Base-by-base conservation (phyloP, 2,329 filamentous ascomycete genomes). In the Claviceps humidiphila region DNA sequence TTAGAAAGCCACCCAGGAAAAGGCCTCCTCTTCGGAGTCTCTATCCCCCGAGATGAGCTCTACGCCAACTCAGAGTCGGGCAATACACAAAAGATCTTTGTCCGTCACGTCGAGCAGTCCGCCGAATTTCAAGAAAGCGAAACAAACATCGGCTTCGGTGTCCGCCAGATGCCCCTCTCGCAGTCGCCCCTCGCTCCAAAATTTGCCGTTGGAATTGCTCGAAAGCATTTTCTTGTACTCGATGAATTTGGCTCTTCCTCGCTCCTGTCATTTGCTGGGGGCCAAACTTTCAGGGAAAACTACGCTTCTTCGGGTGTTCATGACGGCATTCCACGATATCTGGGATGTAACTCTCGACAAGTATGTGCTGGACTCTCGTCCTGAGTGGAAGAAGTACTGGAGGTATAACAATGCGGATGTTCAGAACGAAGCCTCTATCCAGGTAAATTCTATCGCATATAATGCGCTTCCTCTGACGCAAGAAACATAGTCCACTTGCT, bases 201-300 rank as follows among this genome's bases (percentile, higher is more conserved):
- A 59, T 37, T 63, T 81, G 9, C 78, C 78, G 0, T 59, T 71
- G 6, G 78, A 81, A 60, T 65, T 81, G 24, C 67, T 81, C 11
- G 75, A 80, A 59, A 66, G 55, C 34, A 77, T 81, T 46, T 72
- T 79, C 51, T 62, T 75, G 55, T 63, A 73, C 50, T 78, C 75
- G 49, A 60, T 0, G 30, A 34, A 34, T 34, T 9, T 34, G 30
- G 30, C 30, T 34, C 30, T 34, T 1, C 30, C 30, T 34, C 68
- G 64, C 5, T 66, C 70, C 47, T 74, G 69, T 49, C 70, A 61
- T 11, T 61, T 68, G 34, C 64, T 81, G 34, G 74, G 75, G 22
- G 59, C 63, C 24, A 66, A 71, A 45, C 68, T 81, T 16, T 78
- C 76, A 8, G 58, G 59, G 0, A 62, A 62, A 8, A 63, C 60